phyloP scores from a whole-genome alignment of 345 rosid genomes.

The Viola odorata region DNA sequence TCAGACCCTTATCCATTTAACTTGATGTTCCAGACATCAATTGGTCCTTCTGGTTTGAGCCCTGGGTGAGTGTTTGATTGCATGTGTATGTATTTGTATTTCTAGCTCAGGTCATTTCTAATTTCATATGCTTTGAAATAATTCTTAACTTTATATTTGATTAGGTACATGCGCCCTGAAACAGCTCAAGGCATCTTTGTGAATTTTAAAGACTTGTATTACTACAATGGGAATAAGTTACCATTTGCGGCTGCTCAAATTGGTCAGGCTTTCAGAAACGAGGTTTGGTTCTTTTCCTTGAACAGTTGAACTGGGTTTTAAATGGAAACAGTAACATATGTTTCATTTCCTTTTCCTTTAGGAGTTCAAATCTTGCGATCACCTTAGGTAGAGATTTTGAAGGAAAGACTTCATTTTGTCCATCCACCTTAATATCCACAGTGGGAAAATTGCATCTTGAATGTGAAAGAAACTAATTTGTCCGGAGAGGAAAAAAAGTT shows the following conservation, averaged over 20 bases:
- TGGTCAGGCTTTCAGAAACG: conserved; percentile 97
- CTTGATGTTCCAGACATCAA: conserved; percentile 94
- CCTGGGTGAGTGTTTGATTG: conserved; percentile 49
- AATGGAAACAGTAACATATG: too few relatives aligned
- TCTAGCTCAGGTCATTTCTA: too few relatives aligned
- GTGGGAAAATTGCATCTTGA: too few relatives aligned
- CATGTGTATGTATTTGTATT: not conserved
- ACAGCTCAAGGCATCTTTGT: conserved; percentile 98
- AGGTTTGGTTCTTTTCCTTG: conserved; percentile 40
- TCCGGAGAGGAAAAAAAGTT: too few relatives aligned
- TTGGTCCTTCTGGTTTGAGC: conserved; percentile 83
- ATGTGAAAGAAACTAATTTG: too few relatives aligned
- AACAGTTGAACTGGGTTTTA: not conserved
- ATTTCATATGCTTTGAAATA: too few relatives aligned
- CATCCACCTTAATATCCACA: too few relatives aligned
- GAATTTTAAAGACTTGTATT: conserved; percentile 78
- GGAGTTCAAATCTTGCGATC: too few relatives aligned
- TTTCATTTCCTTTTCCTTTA: too few relatives aligned
- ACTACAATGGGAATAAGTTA: conserved; percentile 85
- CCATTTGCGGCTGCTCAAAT: conserved; percentile 98
- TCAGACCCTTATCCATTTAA: conserved; percentile 92
- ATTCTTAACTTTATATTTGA: too few relatives aligned
- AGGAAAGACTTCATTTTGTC: too few relatives aligned
- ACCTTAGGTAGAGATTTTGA: too few relatives aligned
- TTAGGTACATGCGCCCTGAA: conserved; percentile 95